Percentiles rank a stretch among this genome's conserved stretches.
Conservation (phyloP, 2,329 filamentous ascomycete species). For the Fusarium sp. region DNA sequence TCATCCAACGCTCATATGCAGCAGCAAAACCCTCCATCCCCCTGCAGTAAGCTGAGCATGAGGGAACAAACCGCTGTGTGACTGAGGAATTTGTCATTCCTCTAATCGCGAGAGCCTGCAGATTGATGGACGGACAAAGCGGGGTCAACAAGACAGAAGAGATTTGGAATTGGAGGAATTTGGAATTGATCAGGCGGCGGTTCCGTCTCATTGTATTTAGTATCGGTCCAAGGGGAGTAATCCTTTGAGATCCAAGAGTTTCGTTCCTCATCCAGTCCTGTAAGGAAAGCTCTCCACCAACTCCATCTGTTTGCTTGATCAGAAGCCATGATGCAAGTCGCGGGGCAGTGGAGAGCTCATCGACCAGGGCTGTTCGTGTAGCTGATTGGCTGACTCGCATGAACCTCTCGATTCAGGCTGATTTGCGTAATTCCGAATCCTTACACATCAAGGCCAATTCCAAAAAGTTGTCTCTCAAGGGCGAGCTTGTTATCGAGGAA, state of each 20-base stretch:
- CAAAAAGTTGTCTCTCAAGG: not conserved
- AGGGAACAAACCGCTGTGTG: conserved; percentile 18
- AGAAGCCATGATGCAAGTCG: conserved; percentile 23
- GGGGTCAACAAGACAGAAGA: conserved; percentile 16
- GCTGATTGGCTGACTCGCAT: conserved; percentile 27
- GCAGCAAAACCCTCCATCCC: not conserved
- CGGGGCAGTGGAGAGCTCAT: conserved; percentile 36
- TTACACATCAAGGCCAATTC: not conserved
- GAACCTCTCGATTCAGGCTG: conserved; percentile 19
- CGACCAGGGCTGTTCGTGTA: not conserved
- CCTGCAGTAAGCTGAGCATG: not conserved
- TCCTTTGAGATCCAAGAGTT: not conserved
- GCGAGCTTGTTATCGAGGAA: not conserved
- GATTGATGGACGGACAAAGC: conserved; percentile 21
- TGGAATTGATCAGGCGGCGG: not conserved
- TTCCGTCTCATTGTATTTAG: not conserved
- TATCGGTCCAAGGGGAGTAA: not conserved
- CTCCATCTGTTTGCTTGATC: conserved; percentile 10
- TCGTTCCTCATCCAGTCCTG: not conserved
- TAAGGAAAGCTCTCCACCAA: conserved; percentile 4
- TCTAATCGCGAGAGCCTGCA: conserved; percentile 14
- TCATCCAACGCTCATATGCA: conserved; percentile 30
- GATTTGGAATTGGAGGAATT: conserved; percentile 13
- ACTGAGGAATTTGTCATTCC: conserved; percentile 37
- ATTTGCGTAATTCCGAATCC: conserved; percentile 14